A percentile compares a stretch with the other conserved stretches of the same genome.
Conservation (phyloP, 2,329 filamentous ascomycete genomes). For the Decorospora gaudefroyi region DNA sequence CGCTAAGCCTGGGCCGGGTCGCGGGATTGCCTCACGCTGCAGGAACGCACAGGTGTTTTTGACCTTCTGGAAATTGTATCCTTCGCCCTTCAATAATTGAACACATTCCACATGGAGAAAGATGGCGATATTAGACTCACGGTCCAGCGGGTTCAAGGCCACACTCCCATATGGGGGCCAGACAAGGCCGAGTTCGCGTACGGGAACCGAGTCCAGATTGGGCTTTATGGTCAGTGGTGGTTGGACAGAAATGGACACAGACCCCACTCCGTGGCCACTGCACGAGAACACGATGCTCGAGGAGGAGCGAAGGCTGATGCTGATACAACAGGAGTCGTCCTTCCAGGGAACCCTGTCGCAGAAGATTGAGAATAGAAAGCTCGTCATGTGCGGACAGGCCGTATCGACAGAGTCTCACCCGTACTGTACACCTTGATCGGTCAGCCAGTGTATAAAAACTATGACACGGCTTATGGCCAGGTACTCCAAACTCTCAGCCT, state of each 20-base stretch:
- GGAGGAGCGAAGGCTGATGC: slow-evolving; percentile 28
- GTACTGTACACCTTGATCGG: slow-evolving; percentile 12
- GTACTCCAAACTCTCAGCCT: slow-evolving; percentile 6
- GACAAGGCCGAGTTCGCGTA: slow-evolving; percentile 22
- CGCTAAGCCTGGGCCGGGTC: slow-evolving; percentile 32
- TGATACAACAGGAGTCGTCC: slow-evolving; percentile 24
- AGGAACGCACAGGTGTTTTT: slow-evolving; percentile 38
- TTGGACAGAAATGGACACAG: slow-evolving; percentile 40
- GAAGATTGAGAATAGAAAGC: slow-evolving; percentile 16
- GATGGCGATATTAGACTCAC: neutral
- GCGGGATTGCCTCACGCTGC: slow-evolving; percentile 46
- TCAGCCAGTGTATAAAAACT: slow-evolving; percentile 10
- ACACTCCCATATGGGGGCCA: slow-evolving; percentile 17
- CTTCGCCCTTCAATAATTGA: slow-evolving; percentile 13
- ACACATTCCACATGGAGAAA: slow-evolving; percentile 8
- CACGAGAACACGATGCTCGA: slow-evolving; percentile 32
- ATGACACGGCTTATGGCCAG: slow-evolving; percentile 6
- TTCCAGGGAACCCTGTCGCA: slow-evolving; percentile 10
- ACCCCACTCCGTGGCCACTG: slow-evolving; percentile 37
- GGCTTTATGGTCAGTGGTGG: slow-evolving; percentile 32
- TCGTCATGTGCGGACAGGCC: slow-evolving; percentile 15
- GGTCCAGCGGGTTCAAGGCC: neutral
- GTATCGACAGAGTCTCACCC: slow-evolving; percentile 8
- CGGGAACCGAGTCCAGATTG: slow-evolving; percentile 42
- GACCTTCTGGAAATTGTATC: slow-evolving; percentile 20